phyloP scores from a whole-genome alignment of 2,329 filamentous ascomycete species.

The Neospermospora avenae region DNA sequence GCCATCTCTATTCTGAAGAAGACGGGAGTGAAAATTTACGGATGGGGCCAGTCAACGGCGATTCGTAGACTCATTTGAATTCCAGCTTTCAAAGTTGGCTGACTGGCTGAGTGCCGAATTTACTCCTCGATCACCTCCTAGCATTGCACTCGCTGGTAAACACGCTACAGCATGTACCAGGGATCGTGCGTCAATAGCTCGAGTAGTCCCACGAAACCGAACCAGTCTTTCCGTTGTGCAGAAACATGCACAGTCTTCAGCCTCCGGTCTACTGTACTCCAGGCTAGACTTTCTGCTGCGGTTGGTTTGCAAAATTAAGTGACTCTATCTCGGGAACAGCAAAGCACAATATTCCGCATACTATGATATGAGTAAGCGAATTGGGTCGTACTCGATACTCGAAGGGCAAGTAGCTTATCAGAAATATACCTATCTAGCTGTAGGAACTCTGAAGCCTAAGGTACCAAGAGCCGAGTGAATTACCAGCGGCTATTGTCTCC shows the following conservation, averaged over 20 bases:
- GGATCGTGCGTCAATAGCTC: slow-evolving; percentile 5
- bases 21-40: background rate
- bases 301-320: background rate
- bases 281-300: background rate
- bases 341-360: background rate
- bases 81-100: too few relatives aligned
- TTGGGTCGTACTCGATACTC: background rate
- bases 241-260: slow-evolving; percentile 2
- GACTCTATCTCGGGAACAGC: background rate
- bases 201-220: background rate
- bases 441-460: too few relatives aligned
- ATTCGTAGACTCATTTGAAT: background rate
- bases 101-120: too few relatives aligned
- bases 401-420: background rate
- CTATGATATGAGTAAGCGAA: slow-evolving; percentile 1
- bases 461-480: background rate
- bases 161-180: background rate
- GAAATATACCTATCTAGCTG: background rate
- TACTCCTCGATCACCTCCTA: background rate
- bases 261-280: too few relatives aligned
- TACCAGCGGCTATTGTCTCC: background rate
- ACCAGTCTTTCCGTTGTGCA: background rate
- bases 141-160: background rate
- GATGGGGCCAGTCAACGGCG: too few relatives aligned
- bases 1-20: background rate